Evolutionary conservation across 495 filamentous ascomycete genomes (phyloP), one percentile per base, ranked within the genome.

Genomic region (Massariosphaeria phaeospora): DNA sequence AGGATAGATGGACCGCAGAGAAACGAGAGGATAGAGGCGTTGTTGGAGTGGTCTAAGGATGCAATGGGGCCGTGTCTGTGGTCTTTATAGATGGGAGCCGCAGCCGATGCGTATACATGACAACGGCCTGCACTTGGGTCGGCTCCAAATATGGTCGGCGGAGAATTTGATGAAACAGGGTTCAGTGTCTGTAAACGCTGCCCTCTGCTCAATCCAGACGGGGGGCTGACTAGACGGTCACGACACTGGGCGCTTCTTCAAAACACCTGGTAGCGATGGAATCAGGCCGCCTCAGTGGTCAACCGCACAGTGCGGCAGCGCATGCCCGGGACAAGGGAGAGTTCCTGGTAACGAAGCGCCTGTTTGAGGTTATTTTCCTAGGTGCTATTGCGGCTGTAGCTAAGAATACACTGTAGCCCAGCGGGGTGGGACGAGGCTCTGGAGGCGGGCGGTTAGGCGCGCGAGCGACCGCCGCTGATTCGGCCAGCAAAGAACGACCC

Each of bases 131-230:
- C 21, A 48, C 11, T 39, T 45, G 23, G 39, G 48, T 25, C 48
- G 54, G 52, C 35, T 55, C 48, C 59, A 63, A 58, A 47, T 38
- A 48, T 41, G 46, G 52, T 49, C 57, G 27, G 15, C 52, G 51
- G 56, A 57, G 52, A 61, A 61, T 48, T 53, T 48, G 9, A 5
- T 60, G 51, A 59, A 60, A 64, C 55, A 56, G 30, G 17, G 48
- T 34, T 42, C n/a, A 18, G 61, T 64, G 60, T 64, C 57, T 60
- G 29, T 57, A 64, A 57, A 53, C 61, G 61, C 26, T 30, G 35
- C n/a, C 40, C 52, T 36, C 15, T 25, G 15, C 48, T 43, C 24
- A 40, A 46, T 27, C 42, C 13, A 55, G 45, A 47, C 24, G 23
- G 55, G 38, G 41, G 59, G 52, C 59, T 55, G 13, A 55, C 48